Base-by-base conservation (phyloP, 441 rosid genomes). In the Capsella rubella region DNA sequence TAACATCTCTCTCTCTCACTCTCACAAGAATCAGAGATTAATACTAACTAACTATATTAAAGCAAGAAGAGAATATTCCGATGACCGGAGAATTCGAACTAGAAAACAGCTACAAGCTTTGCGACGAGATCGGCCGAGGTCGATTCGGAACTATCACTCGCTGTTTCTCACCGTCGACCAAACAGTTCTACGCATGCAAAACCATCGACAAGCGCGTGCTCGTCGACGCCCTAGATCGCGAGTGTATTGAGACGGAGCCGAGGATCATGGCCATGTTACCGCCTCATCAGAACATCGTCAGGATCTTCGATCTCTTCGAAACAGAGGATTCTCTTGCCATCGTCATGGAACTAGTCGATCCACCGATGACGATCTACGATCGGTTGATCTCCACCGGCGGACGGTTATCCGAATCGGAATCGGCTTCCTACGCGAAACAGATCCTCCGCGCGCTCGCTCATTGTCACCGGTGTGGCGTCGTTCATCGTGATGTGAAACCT, bases 41-140 rank as follows among this genome's bases (percentile, higher is more conserved):
- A 25, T 16, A 15, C 13, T 21, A 15, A 15, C 4, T 34, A 56
- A 31, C 11, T 7, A 21, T 0, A 21, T 21, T 21, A 1, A 47
- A 43, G 3, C 11, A 35, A 8, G 28, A 50, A 45, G 5, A 35
- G 79, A 69, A 71, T 58, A 77, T 43, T 71, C 72, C 63, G 76
- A 77, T 77, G 80, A 56, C 15, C 64, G 55, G 76, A 34, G 80
- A 71, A 42, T 50, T 77, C 29, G 64, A 71, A 50, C 35, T 88
- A n/a, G 81, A 66, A 78, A 81, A 76, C 74, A 81, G 75, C 31
- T 93, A 93, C 82, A 91, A 88, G 35, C 40, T 84, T 16, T 81
- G 87, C 57, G 96, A 87, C 64, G 98, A 91, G 84, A 81, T 93
- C 81, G 98, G 96, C 32, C 79, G 97, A 3, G 98, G 98, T 8